These are phyloP conservation scores for Colletotrichum sp. DNA, from an alignment of 2,329 filamentous ascomycete species.

Conservation along the genomic window DNA sequence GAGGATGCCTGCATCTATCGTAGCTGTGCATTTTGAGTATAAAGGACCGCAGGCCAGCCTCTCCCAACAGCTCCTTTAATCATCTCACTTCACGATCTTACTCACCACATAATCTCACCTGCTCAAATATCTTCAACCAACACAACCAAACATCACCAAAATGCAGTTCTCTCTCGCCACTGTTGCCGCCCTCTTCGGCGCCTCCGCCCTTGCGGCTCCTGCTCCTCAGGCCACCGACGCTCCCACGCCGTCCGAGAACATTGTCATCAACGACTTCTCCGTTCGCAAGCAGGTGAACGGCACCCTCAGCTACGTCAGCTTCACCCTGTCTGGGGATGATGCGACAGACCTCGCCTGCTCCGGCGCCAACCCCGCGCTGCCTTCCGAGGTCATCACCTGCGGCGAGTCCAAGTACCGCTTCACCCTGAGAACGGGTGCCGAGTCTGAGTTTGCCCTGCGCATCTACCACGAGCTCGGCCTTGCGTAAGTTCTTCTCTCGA, in stretches of 20 bases:
- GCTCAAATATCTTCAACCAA: not conserved
- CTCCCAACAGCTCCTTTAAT: not conserved
- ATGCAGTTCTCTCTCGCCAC: slow-evolving; percentile 28
- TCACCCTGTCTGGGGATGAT: slow-evolving; percentile 25
- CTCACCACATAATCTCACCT: not conserved
- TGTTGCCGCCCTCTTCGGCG: slow-evolving; percentile 23
- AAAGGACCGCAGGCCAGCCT: not conserved
- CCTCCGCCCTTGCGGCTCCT: slow-evolving; percentile 23
- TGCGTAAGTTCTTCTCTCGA: slow-evolving; percentile 22
- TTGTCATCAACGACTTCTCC: slow-evolving; percentile 25
- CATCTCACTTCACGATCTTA: not conserved
- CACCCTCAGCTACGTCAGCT: slow-evolving; percentile 21
- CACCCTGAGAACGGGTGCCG: slow-evolving; percentile 21
- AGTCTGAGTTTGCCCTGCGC: slow-evolving; percentile 23
- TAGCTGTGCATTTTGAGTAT: not conserved
- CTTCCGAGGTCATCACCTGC: slow-evolving; percentile 27
- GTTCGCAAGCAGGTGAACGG: slow-evolving; percentile 25
- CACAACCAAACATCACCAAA: not conserved
- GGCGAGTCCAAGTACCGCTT: slow-evolving; percentile 33
- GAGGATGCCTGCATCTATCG: not conserved
- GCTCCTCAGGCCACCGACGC: not conserved
- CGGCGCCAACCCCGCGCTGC: slow-evolving; percentile 19
- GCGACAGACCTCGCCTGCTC: slow-evolving; percentile 21
- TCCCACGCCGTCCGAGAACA: slow-evolving; percentile 24
- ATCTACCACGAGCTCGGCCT: slow-evolving; percentile 26